Percentiles rank a stretch among this genome's conserved stretches.
These are phyloP conservation scores for Geotrichum carabidarum DNA, from an alignment of 1,139 yeast genomes.

Conservation along the genomic window DNA sequence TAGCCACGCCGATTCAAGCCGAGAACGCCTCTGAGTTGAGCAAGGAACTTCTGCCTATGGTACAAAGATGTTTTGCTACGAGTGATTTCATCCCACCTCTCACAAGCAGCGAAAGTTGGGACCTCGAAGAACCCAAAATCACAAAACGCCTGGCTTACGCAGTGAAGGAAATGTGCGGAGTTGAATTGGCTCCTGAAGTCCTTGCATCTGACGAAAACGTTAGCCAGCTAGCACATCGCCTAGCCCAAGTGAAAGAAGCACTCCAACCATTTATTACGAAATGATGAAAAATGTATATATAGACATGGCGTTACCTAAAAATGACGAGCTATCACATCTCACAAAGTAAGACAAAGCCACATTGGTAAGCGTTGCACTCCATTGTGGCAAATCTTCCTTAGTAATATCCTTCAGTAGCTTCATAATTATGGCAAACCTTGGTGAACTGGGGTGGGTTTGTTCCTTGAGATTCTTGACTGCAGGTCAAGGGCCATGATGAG, in stretches of 20 bases:
- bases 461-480: too few species aligned
- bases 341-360: neutral
- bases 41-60: constrained; percentile 27
- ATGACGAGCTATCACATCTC: neutral
- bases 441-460: too few species aligned
- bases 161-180: constrained; percentile 33
- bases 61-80: constrained; percentile 27
- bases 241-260: constrained; percentile 31
- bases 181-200: constrained; percentile 37
- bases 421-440: too few species aligned
- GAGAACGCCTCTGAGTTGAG: constrained; percentile 36
- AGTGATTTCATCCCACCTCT: constrained; percentile 27
- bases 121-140: constrained; percentile 28
- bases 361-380: too few species aligned
- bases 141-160: constrained; percentile 33
- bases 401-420: too few species aligned
- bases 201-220: constrained; percentile 32
- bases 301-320: neutral
- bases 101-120: constrained; percentile 29
- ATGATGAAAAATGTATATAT: neutral
- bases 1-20: constrained; percentile 33
- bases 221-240: constrained; percentile 30
- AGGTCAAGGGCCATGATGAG: neutral
- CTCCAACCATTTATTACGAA: constrained; percentile 30
- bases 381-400: too few species aligned